phyloP scores from a whole-genome alignment of 306 rosid genomes.

The Vigna angularis region DNA sequence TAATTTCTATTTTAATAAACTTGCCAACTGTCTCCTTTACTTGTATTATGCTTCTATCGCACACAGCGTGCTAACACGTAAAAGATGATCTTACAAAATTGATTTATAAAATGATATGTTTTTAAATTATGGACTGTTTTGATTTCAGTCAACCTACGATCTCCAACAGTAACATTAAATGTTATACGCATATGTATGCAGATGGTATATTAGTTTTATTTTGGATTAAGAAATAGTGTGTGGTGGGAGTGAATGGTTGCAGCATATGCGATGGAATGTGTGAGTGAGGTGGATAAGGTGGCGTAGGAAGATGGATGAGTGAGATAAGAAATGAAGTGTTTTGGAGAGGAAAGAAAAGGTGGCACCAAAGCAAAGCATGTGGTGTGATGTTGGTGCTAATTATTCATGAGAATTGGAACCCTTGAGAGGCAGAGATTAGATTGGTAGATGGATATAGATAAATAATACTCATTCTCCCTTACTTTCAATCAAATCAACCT shows the following conservation, averaged over 20 bases:
- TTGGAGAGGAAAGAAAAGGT: conserved; percentile 29
- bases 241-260: background rate
- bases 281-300: conserved; percentile 36
- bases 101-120: too few species aligned
- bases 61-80: background rate
- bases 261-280: conserved; percentile 23
- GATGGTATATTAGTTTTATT: too few species aligned
- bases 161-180: too few species aligned
- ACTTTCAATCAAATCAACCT: conserved; percentile 51
- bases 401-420: conserved; percentile 56
- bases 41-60: conserved; percentile 31
- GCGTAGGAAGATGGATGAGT: conserved; percentile 30
- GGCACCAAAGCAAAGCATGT: conserved; percentile 41
- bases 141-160: too few species aligned
- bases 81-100: too few species aligned
- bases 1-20: background rate
- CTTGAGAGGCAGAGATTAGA: conserved; percentile 41
- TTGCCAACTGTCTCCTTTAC: conserved; percentile 37
- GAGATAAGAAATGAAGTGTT: background rate
- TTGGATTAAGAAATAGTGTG: background rate
- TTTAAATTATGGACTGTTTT: too few species aligned
- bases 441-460: conserved; percentile 44
- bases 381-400: conserved; percentile 30
- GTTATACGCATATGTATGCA: too few species aligned
- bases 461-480: conserved; percentile 46